Conservation (phyloP, 441 rosid genomes). For the Pelargonium cotyledonis region DNA sequence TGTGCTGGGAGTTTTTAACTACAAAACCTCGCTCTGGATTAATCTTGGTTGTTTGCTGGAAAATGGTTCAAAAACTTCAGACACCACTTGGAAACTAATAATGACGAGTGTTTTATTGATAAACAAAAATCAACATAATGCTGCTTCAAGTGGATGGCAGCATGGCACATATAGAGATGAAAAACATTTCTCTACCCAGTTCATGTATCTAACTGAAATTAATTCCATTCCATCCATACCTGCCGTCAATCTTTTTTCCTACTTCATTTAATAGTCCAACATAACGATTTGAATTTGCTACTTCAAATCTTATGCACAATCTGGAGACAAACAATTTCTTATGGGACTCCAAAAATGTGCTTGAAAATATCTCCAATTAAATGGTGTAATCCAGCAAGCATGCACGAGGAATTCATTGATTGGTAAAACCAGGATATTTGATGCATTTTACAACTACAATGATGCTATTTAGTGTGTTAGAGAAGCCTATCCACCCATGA, state of each 20-base stretch:
- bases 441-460: too few relatives aligned
- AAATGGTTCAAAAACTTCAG: constrained; percentile 38
- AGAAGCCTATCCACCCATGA: neutral
- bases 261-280: too few relatives aligned
- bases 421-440: too few relatives aligned
- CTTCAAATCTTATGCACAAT: too few relatives aligned
- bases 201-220: too few relatives aligned
- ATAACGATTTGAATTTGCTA: too few relatives aligned
- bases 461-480: too few relatives aligned
- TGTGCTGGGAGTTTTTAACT: constrained; percentile 19
- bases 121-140: neutral
- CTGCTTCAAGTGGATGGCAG: neutral
- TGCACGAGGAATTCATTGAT: neutral
- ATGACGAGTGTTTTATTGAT: neutral
- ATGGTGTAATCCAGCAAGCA: neutral
- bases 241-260: too few relatives aligned
- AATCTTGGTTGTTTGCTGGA: constrained; percentile 52
- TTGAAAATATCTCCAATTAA: neutral
- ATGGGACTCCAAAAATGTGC: neutral
- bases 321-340: too few relatives aligned
- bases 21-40: constrained; percentile 22
- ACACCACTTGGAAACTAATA: constrained; percentile 43
- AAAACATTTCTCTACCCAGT: too few relatives aligned
- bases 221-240: too few relatives aligned
- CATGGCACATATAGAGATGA: too few relatives aligned